Conservation (phyloP, 441 rosid genomes). For the Melastoma candidum region DNA sequence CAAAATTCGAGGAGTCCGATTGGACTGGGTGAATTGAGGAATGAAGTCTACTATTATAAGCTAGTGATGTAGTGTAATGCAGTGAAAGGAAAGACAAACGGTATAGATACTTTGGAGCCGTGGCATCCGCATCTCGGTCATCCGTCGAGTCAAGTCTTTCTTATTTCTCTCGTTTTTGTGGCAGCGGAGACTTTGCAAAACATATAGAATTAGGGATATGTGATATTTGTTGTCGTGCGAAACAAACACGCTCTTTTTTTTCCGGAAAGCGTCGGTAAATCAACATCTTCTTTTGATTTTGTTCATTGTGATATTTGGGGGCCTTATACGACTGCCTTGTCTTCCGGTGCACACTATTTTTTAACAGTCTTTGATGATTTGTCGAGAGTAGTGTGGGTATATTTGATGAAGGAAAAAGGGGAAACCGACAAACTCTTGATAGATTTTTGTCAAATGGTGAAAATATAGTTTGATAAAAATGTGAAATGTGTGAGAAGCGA, state of each 20-base stretch:
- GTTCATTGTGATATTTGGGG: constrained; percentile 15
- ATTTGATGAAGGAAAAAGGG: constrained; percentile 2
- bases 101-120: not conserved
- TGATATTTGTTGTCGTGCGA: constrained; percentile 1
- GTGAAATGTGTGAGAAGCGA: constrained; percentile 9
- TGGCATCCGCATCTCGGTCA: constrained; percentile 7
- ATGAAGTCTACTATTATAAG: not conserved
- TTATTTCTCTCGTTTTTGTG: not conserved
- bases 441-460: not conserved
- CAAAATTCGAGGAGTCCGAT: constrained; percentile 11
- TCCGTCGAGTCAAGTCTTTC: not conserved
- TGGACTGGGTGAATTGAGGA: constrained; percentile 4
- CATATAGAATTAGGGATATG: not conserved
- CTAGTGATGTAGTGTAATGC: not conserved
- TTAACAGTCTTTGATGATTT: constrained; percentile 8
- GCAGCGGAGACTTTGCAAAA: not conserved
- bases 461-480: not conserved
- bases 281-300: not conserved
- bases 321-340: not conserved
- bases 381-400: constrained; percentile 9
- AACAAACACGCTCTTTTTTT: constrained; percentile 2
- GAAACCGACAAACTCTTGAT: not conserved
- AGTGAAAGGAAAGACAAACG: not conserved
- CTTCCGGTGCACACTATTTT: constrained; percentile 7
- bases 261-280: constrained; percentile 4